phyloP scores from a whole-genome alignment of 2,329 filamentous ascomycete genomes.

The Passalora sequoiae region DNA sequence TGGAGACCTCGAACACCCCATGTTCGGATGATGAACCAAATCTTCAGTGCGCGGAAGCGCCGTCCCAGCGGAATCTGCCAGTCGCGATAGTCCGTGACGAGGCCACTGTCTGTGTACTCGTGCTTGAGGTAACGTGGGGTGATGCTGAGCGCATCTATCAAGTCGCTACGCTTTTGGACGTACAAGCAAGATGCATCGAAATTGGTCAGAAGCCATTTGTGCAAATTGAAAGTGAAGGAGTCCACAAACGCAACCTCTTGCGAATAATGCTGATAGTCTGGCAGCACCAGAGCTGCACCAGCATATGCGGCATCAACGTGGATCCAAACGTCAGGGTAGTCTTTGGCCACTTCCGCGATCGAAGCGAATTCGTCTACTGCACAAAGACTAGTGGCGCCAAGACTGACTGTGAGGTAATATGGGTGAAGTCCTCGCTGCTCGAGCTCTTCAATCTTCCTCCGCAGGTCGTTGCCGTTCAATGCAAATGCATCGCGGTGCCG shows the following conservation, averaged over 20 bases:
- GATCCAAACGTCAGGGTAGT: conserved; percentile 68
- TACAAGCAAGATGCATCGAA: conserved; percentile 82
- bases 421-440: conserved; percentile 68
- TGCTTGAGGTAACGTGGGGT: conserved; percentile 80
- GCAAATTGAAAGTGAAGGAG: conserved; percentile 92
- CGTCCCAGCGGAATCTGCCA: conserved; percentile 94
- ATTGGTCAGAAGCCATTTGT: conserved; percentile 95
- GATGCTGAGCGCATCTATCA: conserved; percentile 75
- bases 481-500: conserved; percentile 59
- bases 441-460: conserved; percentile 58
- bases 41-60: conserved; percentile 81
- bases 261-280: conserved; percentile 70
- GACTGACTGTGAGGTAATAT: conserved; percentile 76
- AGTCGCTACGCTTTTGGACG: conserved; percentile 66
- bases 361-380: conserved; percentile 75
- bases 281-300: conserved; percentile 74
- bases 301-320: conserved; percentile 94
- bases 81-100: conserved; percentile 92
- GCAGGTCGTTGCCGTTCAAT: conserved; percentile 62
- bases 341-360: conserved; percentile 54
- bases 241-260: conserved; percentile 63
- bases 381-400: conserved; percentile 85
- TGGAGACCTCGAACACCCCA: conserved; percentile 75
- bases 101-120: conserved; percentile 68
- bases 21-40: conserved; percentile 87